phyloP scores from a whole-genome alignment of 2,329 filamentous ascomycete species.

The Fusarium dlaminii region DNA sequence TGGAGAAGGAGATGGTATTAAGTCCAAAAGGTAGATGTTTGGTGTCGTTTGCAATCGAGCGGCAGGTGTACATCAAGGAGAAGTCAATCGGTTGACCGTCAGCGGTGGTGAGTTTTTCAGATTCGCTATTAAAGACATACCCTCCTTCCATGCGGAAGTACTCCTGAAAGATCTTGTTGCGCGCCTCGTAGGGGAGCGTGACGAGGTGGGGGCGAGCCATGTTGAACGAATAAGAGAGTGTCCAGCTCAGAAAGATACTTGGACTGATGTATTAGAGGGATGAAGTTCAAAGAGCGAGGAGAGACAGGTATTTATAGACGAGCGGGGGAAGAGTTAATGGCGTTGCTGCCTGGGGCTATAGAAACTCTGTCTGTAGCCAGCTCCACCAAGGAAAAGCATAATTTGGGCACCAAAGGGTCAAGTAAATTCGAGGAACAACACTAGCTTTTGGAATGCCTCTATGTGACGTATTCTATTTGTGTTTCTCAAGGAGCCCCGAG shows the following conservation, averaged over 20 bases:
- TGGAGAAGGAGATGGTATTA: background rate
- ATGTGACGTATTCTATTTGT: background rate
- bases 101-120: background rate
- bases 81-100: background rate
- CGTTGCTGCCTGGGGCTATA: background rate
- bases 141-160: background rate
- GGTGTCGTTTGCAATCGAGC: background rate
- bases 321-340: background rate
- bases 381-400: background rate
- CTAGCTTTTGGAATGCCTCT: fast-evolving
- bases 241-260: background rate
- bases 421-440: background rate
- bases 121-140: background rate
- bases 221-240: background rate
- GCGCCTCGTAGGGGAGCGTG: background rate
- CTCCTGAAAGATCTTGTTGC: background rate
- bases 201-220: background rate
- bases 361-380: background rate
- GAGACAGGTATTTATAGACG: background rate
- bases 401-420: background rate
- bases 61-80: background rate
- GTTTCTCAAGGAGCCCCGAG: fast-evolving
- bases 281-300: background rate
- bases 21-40: background rate
- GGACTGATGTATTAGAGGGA: background rate